Evolutionary conservation across 805 yeast genomes (phyloP), one percentile per base, ranked within the genome.

Genomic region (Kodamaea lidongshanica): DNA sequence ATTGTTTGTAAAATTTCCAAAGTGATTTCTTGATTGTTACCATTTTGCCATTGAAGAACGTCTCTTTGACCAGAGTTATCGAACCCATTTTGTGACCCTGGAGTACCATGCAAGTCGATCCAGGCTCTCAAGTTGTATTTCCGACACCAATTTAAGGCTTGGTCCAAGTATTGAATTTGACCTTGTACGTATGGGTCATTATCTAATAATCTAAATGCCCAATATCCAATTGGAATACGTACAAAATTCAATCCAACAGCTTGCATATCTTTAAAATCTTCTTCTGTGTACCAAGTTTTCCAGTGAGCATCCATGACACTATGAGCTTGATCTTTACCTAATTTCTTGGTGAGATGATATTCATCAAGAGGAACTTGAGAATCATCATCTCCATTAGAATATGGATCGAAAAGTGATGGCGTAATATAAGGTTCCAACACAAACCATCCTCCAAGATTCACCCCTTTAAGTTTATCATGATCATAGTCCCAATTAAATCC

Each of bases 61-160:
- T 80, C 96, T 46, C 95, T 72, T 39, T 73, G 61, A 16, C 97
- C 97, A 6, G 95, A 84, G 64, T 88, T 88, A 57, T 88, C 97
- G 49, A 86, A 89, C 9, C 96, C 96, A 53, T 88, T 88, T 56
- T 88, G 97, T 13, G 95, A 82, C 13, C 96, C 96, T 19, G 95
- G 94, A n/a, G 82, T 94, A 39, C 96, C 96, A 53, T 88, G 97
- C 48, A 88, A 58, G 55, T 89, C 96, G 25, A 88, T 70, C 96
- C 95, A 86, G 14, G 76, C 94, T 50, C 78, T 77, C 40, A 88
- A 50, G 23, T 67, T 70, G 41, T 77, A 48, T 11, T 63, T 59
- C 28, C 72, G 54, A 24, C 84, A 75, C 96, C 96, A 89, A 11
- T 51, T 68, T 23, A 88, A 58, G 10, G 95, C 95, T 48, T 69